Evolutionary conservation across 1,284 basidiomycete species (phyloP), one percentile per base, ranked within the genome.

Genomic region (Fistulina hepatica): DNA sequence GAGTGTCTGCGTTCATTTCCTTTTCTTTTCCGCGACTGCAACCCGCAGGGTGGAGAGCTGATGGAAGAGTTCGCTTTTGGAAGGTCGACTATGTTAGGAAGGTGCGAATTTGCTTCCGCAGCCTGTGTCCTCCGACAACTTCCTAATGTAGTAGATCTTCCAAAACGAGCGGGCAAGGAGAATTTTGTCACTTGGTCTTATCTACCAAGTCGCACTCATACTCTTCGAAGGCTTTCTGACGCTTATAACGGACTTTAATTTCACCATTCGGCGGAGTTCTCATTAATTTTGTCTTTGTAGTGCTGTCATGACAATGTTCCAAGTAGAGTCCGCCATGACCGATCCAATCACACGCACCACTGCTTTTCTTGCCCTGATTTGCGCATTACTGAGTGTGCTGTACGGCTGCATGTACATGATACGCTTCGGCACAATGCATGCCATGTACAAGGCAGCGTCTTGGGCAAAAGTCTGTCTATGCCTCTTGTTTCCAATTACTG

Each of bases 331-430:
- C 10, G 73, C 70, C 16, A 57, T 60, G 1, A 45, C 57, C 8
- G 66, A 74, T 44, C 67, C 73, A 0, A 43, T 75, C 24, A 68
- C 64, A 9, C 60, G 74, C 33, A 72, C 70, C n/a, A 57, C 68
- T 0, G 68, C 74, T 1, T 57, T 77, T 8, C 53, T 72, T 26
- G 72, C 73, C 3, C 55, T 77, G 19, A 57, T 67, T 1, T 72
- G 64, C 20, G 69, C 72, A 3, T 47, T 76, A 36, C 69, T 72
- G 64, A 72, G 68, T 43, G 52, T 75, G n/a, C 61, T 63, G 5
- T 78, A 65, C 48, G 74, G 74, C 2, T 73, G 73, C 42, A 59
- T 73, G 24, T 77, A 71, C 48, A 75, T 74, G 22, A 56, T 78
- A 11, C 61, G 71, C 16, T 78, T 77, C 39, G 65, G 66, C 9